phyloP scores from a whole-genome alignment of 345 rosid genomes.

The Eucalyptus sp. region DNA sequence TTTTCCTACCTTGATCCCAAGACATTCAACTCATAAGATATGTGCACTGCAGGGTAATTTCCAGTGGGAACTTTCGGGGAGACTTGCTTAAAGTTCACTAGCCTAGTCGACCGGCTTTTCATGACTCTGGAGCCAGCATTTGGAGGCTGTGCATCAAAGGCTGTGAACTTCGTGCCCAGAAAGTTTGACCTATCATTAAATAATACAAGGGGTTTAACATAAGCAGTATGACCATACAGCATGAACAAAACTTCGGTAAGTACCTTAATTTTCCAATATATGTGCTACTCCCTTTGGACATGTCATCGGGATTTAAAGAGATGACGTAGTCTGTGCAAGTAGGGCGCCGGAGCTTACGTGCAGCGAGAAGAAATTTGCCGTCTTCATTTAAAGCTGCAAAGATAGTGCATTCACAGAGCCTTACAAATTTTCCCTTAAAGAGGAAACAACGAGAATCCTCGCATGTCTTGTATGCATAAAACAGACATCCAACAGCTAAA shows the following conservation, averaged over 20 bases:
- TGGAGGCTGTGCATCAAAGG: slow-evolving; percentile 68
- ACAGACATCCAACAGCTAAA: not conserved
- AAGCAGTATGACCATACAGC: not conserved
- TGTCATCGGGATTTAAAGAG: slow-evolving; percentile 54
- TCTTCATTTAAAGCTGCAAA: slow-evolving; percentile 70
- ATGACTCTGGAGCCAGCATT: slow-evolving; percentile 39
- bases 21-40: slow-evolving; percentile 81
- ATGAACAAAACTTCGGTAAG: not conserved
- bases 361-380: slow-evolving; percentile 94
- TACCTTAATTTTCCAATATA: slow-evolving; percentile 87
- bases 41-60: slow-evolving; percentile 61
- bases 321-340: slow-evolving; percentile 86
- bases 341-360: slow-evolving; percentile 69
- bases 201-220: not conserved
- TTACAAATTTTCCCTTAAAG: not conserved
- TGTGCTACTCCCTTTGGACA: slow-evolving; percentile 61
- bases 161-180: slow-evolving; percentile 85
- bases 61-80: slow-evolving; percentile 62
- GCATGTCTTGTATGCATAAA: not conserved
- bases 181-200: slow-evolving; percentile 64
- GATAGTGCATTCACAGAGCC: not conserved
- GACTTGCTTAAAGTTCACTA: slow-evolving; percentile 52
- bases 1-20: slow-evolving; percentile 71
- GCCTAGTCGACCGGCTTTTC: slow-evolving; percentile 55
- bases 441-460: not conserved